Base-by-base conservation (phyloP, 805 yeast genomes). In the Lipomyces lipofer region DNA sequence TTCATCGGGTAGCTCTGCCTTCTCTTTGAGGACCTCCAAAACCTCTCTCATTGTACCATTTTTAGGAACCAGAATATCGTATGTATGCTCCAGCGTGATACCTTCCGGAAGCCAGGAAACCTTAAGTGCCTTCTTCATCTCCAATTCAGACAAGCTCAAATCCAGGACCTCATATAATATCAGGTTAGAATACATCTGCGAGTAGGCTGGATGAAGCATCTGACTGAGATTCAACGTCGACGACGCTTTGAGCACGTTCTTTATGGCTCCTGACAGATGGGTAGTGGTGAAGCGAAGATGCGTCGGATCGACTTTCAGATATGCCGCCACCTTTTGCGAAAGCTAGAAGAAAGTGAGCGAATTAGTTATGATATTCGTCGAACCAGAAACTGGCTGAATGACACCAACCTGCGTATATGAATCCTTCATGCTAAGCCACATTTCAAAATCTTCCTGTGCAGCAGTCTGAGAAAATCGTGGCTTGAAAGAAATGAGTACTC, bases 151-250 rank as follows among this genome's bases (percentile, higher is more conserved):
- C 50, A 92, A 73, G 1, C 91, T 82, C 42, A 90, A 82, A 43
- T 82, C 86, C 64, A 94, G 75, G 1, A 85, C 71, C 65, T 92
- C 97, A 67, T 86, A 92, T 60, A 84, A 84, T 54, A 92, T 78
- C 19, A 36, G 39, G 17, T 29, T 10, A 12, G 56, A 46, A 10
- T 22, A 12, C 1, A 51, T 35, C 40, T 56, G 59, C 3, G 47
- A 13, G 44, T 56, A 54, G 4, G 33, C 54, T 3, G 51, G 42
- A 17, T 33, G 33, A 4, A 70, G 42, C 22, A 68, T 47, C 45
- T 64, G 63, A 1, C 74, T 64, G 3, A 82, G 74, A 5, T 73
- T 68, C 28, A 67, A 64, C 49, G 73, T 73, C 12, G 64, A 53
- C 32, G 64, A 54, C 9, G 64, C 55, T 28, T 64, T 61, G 47